phyloP scores from a whole-genome alignment of 805 yeast species.

The Hemisphaericaspora nanyangensis region DNA sequence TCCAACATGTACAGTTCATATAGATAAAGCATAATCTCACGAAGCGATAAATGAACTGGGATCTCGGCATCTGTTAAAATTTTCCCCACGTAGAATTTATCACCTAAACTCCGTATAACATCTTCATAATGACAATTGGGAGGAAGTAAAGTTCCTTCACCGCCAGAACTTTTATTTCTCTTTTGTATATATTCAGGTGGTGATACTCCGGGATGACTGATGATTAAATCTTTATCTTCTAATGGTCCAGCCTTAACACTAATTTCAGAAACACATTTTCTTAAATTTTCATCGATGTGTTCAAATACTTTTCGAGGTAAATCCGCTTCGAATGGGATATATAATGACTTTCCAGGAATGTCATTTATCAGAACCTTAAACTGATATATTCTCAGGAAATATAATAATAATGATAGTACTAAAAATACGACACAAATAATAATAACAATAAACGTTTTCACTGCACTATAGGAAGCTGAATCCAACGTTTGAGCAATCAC shows the following conservation, averaged over 20 bases:
- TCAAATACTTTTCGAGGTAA: slow-evolving; percentile 32
- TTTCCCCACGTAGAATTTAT: slow-evolving; percentile 48
- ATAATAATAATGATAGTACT: slow-evolving; percentile 45
- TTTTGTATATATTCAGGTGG: slow-evolving; percentile 39
- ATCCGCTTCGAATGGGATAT: slow-evolving; percentile 62
- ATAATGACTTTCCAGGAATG: slow-evolving; percentile 62
- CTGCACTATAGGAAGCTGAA: slow-evolving; percentile 51
- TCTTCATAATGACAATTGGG: slow-evolving; percentile 43
- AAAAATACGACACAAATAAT: slow-evolving; percentile 64
- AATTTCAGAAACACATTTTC: slow-evolving; percentile 26
- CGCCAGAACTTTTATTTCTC: slow-evolving; percentile 15
- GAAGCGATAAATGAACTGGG: slow-evolving; percentile 39
- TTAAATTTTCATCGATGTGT: slow-evolving; percentile 23
- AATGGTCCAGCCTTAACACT: slow-evolving; percentile 35
- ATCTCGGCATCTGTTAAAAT: slow-evolving; percentile 31
- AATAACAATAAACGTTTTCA: slow-evolving; percentile 78
- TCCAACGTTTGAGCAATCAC: slow-evolving; percentile 57
- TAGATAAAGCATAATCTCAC: slow-evolving; percentile 39
- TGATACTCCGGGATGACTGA: slow-evolving; percentile 38
- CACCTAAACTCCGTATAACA: slow-evolving; percentile 56
- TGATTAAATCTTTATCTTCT: slow-evolving; percentile 14
- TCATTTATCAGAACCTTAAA: slow-evolving; percentile 60
- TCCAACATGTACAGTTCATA: slow-evolving; percentile 12
- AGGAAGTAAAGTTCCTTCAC: slow-evolving; percentile 18
- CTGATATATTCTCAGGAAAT: slow-evolving; percentile 56